Evolutionary conservation across 805 yeast genomes (phyloP).

Genomic region (Metschnikowia chrysomelidarum): DNA sequence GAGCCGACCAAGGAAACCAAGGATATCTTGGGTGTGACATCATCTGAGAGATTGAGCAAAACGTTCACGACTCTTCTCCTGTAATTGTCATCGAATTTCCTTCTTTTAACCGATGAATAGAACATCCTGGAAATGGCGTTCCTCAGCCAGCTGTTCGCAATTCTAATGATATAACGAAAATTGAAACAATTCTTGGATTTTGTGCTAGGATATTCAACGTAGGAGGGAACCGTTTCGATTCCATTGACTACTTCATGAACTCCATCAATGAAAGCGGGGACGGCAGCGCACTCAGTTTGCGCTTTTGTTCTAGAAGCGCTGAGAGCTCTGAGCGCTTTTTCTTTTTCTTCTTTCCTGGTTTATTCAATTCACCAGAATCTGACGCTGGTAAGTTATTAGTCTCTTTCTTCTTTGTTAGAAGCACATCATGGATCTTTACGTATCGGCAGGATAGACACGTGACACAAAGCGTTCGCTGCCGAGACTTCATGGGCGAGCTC

Average conservation of each 20-base stretch:
- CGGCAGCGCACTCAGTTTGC: slow-evolving; percentile 27
- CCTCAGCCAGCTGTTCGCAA: no score
- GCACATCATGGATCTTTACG: slow-evolving; percentile 11
- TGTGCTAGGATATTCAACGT: no score
- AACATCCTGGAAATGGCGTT: no score
- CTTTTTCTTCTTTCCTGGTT: slow-evolving; percentile 38
- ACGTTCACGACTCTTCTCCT: slow-evolving; percentile 14
- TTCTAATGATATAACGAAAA: no score
- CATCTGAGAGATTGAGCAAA: slow-evolving; percentile 15
- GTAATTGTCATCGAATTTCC: no score
- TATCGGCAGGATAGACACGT: slow-evolving; percentile 23
- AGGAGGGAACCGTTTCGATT: no score
- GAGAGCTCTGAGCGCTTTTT: slow-evolving; percentile 42
- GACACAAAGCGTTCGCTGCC: slow-evolving; percentile 12
- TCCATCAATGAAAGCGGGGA: slow-evolving; percentile 48
- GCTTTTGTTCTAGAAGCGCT: slow-evolving; percentile 41
- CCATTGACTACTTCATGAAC: slow-evolving; percentile 36
- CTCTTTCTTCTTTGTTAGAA: slow-evolving; percentile 19
- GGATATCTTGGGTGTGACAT: slow-evolving; percentile 5
- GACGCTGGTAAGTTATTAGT: slow-evolving; percentile 21
- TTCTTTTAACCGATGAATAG: no score
- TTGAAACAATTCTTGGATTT: no score
- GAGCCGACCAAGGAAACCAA: slow-evolving; percentile 4
- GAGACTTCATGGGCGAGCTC: not conserved
- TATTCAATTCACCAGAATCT: not conserved